A percentile compares a stretch with the other conserved stretches of the same genome.
Evolutionary conservation across 2,329 filamentous ascomycete species (phyloP).

Genomic region (Trichothecium sympodiale): DNA sequence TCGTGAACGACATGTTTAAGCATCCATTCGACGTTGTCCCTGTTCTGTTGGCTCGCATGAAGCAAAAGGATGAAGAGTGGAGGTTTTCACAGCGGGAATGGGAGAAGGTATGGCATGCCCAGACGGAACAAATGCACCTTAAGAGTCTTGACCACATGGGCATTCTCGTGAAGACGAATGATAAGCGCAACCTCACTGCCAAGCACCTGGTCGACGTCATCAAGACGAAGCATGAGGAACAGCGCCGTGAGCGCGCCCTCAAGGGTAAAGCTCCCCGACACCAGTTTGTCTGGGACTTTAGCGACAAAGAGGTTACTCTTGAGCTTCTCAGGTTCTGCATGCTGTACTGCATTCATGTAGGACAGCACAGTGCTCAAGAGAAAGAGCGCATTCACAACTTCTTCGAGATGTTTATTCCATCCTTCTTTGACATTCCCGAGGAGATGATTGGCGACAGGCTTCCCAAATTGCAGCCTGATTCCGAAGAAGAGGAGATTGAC

Average conservation of each 20-base stretch:
- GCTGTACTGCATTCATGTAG: slow-evolving; percentile 55
- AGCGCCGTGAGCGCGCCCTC: slow-evolving; percentile 59
- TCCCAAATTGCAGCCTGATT: slow-evolving; percentile 57
- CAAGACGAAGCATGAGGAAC: slow-evolving; percentile 86
- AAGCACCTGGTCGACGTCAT: slow-evolving; percentile 88
- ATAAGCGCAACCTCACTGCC: slow-evolving; percentile 83
- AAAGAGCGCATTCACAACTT: slow-evolving; percentile 66
- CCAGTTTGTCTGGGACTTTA: slow-evolving; percentile 68
- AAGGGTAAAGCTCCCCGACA: slow-evolving; percentile 51
- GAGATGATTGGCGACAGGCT: slow-evolving; percentile 58
- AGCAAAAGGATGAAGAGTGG: slow-evolving; percentile 97
- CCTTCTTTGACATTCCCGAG: slow-evolving; percentile 66
- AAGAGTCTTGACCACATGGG: slow-evolving; percentile 96
- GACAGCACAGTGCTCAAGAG: slow-evolving; percentile 60
- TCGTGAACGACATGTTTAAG: slow-evolving; percentile 77
- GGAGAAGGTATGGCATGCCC: slow-evolving; percentile 97
- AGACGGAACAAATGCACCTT: slow-evolving; percentile 90
- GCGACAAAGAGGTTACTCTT: slow-evolving; percentile 56
- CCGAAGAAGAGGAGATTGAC: slow-evolving; percentile 68
- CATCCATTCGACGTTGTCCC: slow-evolving; percentile 81
- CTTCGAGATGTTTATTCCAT: slow-evolving; percentile 63
- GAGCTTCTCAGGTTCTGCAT: slow-evolving; percentile 53
- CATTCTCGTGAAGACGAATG: slow-evolving; percentile 73
- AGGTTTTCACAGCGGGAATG: slow-evolving; percentile 93
- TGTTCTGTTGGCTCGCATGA: slow-evolving; percentile 76